phyloP scores from a whole-genome alignment of 352 stramenopile genomes.

The Globisporangium perplexum region DNA sequence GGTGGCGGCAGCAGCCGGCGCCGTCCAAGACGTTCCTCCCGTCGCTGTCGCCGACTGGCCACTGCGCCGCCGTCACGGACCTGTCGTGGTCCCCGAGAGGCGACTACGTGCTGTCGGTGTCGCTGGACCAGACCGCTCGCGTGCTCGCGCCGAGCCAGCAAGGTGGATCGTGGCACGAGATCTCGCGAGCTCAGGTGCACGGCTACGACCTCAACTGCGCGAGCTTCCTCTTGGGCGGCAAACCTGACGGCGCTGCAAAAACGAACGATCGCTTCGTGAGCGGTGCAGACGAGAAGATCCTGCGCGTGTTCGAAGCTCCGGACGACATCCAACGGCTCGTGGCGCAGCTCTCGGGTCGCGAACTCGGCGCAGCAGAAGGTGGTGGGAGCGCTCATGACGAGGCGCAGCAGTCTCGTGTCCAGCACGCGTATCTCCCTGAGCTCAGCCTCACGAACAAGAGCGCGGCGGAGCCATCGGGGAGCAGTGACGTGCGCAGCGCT shows the following conservation, averaged over 20 bases:
- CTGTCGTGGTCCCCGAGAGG: constrained; percentile 56
- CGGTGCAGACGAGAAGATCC: constrained; percentile 78
- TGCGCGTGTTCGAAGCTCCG: constrained; percentile 71
- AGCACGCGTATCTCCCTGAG: constrained; percentile 66
- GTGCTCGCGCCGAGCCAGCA: constrained; percentile 28
- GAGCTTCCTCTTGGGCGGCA: constrained; percentile 32
- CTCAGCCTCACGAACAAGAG: constrained; percentile 77
- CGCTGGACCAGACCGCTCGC: constrained; percentile 66
- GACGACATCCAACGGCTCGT: constrained; percentile 36
- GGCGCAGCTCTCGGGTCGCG: constrained; percentile 12
- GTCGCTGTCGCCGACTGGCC: constrained; percentile 43
- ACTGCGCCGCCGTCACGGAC: constrained; percentile 53
- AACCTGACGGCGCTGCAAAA: too few relatives aligned
- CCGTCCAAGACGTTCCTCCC: constrained; percentile 50
- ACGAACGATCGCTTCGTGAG: constrained; percentile 57
- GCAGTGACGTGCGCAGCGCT: not conserved
- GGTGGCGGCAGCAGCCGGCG: constrained; percentile 47
- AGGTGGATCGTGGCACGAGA: constrained; percentile 38
- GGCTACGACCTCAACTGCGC: constrained; percentile 80
- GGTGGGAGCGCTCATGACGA: not conserved
- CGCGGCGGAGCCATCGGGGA: constrained; percentile 2
- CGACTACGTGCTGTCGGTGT: constrained; percentile 69
- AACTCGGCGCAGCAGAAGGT: not conserved
- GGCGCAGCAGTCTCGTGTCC: constrained; percentile 11
- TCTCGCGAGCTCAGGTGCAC: constrained; percentile 74